Evolutionary conservation across 768 basidiomycete species (phyloP).

Genomic region (Calocybe gangraenosa): DNA sequence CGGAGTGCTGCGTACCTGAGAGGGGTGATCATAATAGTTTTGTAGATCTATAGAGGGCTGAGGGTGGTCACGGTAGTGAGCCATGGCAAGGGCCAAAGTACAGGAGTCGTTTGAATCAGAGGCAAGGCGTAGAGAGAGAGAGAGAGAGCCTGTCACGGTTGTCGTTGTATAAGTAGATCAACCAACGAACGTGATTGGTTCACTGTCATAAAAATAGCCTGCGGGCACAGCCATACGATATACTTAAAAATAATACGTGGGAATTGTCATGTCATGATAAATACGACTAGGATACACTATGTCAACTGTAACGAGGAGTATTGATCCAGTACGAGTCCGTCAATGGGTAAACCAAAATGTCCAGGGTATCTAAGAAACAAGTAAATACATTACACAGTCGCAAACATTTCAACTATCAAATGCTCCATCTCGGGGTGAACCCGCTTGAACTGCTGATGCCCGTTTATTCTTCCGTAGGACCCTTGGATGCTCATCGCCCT

Average conservation of each 20-base stretch:
- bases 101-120: no score
- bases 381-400: constrained; percentile 1
- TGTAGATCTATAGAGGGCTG: constrained; percentile 15
- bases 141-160: no score
- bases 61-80: constrained; percentile 17
- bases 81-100: constrained; percentile 3
- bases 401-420: constrained; percentile 8
- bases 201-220: no score
- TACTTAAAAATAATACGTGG: no score
- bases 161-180: background rate
- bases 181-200: background rate
- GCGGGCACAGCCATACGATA: no score
- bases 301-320: background rate
- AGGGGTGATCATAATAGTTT: constrained; percentile 16
- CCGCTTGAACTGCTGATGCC: constrained; percentile 34
- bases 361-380: constrained; percentile 22
- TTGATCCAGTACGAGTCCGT: constrained; percentile 4
- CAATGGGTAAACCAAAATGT: constrained; percentile 17
- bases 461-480: constrained; percentile 53
- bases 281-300: constrained; percentile 10
- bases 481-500: constrained; percentile 32
- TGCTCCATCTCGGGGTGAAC: constrained; percentile 11
- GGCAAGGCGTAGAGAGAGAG: no score
- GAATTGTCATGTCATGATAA: constrained; percentile 3
- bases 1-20: constrained; percentile 9